Base-by-base conservation (phyloP, 805 yeast species). In the Myxozyma neotropica region DNA sequence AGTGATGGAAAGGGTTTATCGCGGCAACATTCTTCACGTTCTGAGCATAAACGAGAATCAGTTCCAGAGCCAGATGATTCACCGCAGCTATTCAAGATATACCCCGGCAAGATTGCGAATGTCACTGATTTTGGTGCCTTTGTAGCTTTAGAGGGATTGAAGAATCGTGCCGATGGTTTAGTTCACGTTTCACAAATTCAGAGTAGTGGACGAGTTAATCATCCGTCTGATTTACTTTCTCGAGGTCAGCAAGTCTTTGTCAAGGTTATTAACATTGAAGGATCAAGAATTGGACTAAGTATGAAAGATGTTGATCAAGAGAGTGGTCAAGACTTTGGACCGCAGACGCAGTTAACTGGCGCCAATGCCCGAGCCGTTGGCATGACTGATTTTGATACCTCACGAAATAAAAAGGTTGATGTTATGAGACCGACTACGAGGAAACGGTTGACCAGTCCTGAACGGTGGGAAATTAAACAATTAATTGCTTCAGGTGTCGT, bases 391-490 rank as follows among this genome's bases (percentile, higher is more conserved):
- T 47, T 27, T n/a, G 47, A 39, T 24, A 29, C 53, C 17, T 35
- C 27, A 26, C 26, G 47, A 17, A 45, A 46, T 17, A 38, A 29
- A 24, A 35, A 53, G 23, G 46, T 39, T 27, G 46, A 53, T 38
- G n/a, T 40, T 13, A 33, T 45, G 26, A 44, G 36, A n/a, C 50
- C 36, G 13, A 43, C 48, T 21, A 35, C 49, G 23, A 76, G 73
- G 61, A 74, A 78, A 61, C 78, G 88, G 53, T 71, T 86, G 36
- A 86, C 95, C 0, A 87, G 95, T 0, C 95, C 95, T 0, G 98
- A 92, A 72, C 74, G 90, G 57, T 92, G 97, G 96, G 97, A 93
- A 70, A 79, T 89, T 53, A 78, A 88, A 35, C 97, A 92, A 70
- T 74, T 92, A 46, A 88, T 87, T 26, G 85, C 93, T 0, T 82